These are phyloP conservation scores for Lycium ferocissimum DNA, from an alignment of 257 asterid species.

Conservation along the genomic window DNA sequence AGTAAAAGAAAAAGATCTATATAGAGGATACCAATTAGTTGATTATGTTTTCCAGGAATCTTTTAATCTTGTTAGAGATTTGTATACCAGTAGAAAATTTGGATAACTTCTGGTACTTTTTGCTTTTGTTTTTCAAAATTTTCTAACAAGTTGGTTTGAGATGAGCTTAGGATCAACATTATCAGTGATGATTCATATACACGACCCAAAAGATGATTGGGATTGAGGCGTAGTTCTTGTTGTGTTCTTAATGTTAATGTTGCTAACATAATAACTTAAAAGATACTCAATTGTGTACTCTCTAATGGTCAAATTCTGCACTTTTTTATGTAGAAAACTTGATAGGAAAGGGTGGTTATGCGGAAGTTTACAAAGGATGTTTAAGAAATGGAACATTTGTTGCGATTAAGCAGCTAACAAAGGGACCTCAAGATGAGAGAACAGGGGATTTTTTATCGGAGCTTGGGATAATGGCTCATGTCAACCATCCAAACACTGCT, in stretches of 20 bases:
- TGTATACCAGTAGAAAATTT: background rate
- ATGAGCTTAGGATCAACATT: background rate
- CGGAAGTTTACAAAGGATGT: slow-evolving; percentile 87
- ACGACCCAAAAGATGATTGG: too few species aligned
- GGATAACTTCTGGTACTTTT: background rate
- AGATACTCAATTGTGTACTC: background rate
- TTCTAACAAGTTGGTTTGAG: background rate
- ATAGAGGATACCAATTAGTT: too few species aligned
- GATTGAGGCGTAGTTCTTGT: background rate
- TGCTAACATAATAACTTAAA: background rate
- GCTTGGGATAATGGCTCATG: slow-evolving; percentile 93
- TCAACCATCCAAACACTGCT: slow-evolving; percentile 89
- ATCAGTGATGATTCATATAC: background rate
- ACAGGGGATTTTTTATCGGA: slow-evolving; percentile 75
- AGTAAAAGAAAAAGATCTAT: too few species aligned
- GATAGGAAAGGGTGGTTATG: slow-evolving; percentile 90
- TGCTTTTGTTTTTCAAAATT: too few species aligned
- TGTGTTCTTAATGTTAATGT: too few species aligned
- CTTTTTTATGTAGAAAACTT: slow-evolving; percentile 47
- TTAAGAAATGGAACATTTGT: slow-evolving; percentile 67
- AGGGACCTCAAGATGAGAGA: slow-evolving; percentile 67
- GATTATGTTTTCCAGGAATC: background rate
- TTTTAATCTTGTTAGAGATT: background rate
- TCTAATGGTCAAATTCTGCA: background rate
- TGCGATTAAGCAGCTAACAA: slow-evolving; percentile 71